Evolutionary conservation across 2,329 filamentous ascomycete species (phyloP).

Genomic region (Alternaria gansuensis): DNA sequence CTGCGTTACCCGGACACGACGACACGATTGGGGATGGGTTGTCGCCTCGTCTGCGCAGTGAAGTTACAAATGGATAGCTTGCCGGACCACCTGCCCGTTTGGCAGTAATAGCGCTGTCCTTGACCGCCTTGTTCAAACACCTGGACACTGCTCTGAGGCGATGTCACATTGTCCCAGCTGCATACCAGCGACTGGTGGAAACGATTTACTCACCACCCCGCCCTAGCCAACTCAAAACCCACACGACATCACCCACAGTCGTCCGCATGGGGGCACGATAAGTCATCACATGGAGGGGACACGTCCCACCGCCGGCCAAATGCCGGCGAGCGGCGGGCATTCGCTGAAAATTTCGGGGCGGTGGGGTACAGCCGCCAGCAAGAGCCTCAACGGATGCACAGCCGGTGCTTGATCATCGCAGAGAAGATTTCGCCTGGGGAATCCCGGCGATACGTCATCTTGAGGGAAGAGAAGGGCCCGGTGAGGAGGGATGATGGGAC

Average conservation of each 20-base stretch:
- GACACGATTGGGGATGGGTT: background rate
- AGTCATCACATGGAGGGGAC: conserved; percentile 24
- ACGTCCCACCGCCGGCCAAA: conserved; percentile 36
- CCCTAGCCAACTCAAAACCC: background rate
- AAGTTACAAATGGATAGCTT: conserved; percentile 6
- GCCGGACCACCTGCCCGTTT: conserved; percentile 19
- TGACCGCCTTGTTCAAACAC: conserved; percentile 15
- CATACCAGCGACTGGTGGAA: conserved; percentile 16
- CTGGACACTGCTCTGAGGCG: background rate
- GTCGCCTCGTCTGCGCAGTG: conserved; percentile 3
- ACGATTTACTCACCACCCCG: conserved; percentile 2
- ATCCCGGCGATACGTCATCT: conserved; percentile 39
- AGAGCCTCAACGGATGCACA: conserved; percentile 35
- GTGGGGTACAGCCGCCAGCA: conserved; percentile 35
- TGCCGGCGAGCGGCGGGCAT: conserved; percentile 30
- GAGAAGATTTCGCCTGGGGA: conserved; percentile 41
- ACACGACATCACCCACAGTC: conserved; percentile 6
- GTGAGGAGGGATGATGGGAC: conserved; percentile 13
- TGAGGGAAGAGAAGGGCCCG: conserved; percentile 25
- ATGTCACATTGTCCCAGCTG: background rate
- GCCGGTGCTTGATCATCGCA: conserved; percentile 22
- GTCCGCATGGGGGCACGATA: conserved; percentile 16
- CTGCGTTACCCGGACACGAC: conserved; percentile 16
- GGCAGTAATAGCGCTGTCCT: conserved; percentile 8
- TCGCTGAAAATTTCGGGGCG: conserved; percentile 31